A percentile compares a stretch with the other conserved stretches of the same genome.
These are phyloP conservation scores for Coemansia sp. DNA, from an alignment of 192 early-diverging fungal species.

Conservation along the genomic window DNA sequence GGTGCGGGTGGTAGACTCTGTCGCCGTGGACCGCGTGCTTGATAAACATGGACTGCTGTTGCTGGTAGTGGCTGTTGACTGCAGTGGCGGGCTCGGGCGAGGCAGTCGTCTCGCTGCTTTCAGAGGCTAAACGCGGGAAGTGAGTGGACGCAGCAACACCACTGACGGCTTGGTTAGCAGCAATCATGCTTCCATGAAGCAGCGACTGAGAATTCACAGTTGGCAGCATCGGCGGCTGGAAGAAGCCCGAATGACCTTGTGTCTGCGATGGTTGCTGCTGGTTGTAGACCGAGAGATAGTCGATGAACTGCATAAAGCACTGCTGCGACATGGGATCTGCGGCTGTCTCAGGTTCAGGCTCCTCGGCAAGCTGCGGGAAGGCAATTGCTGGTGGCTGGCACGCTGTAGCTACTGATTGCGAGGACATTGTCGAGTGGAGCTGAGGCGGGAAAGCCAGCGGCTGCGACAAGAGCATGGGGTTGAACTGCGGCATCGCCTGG, in stretches of 20 bases:
- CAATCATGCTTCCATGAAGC: constrained; percentile 15
- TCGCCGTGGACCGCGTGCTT: background rate
- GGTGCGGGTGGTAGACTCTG: constrained; percentile 13
- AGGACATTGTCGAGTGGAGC: constrained; percentile 9
- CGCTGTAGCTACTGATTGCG: background rate
- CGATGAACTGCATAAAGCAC: constrained; percentile 56
- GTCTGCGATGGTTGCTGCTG: constrained; percentile 19
- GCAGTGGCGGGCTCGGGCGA: constrained; percentile 44
- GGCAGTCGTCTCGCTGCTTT: constrained; percentile 47
- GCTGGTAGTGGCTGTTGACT: constrained; percentile 4
- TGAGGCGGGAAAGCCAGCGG: constrained; percentile 48
- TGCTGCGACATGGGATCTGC: constrained; percentile 37
- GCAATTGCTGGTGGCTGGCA: constrained; percentile 18
- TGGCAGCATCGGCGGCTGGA: constrained; percentile 18
- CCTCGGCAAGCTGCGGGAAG: constrained; percentile 51
- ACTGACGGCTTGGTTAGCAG: constrained; percentile 15
- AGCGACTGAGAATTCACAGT: constrained; percentile 6
- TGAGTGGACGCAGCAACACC: constrained; percentile 10
- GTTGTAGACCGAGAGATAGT: constrained; percentile 50
- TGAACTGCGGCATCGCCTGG: constrained; percentile 25
- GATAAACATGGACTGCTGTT: constrained; percentile 10
- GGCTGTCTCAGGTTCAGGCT: constrained; percentile 16
- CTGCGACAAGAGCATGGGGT: constrained; percentile 52
- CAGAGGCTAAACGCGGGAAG: constrained; percentile 45
- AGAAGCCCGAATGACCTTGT: background rate